These are phyloP conservation scores for Podospora bellae-mahoneyi DNA, from an alignment of 495 filamentous ascomycete genomes.

Conservation along the genomic window DNA sequence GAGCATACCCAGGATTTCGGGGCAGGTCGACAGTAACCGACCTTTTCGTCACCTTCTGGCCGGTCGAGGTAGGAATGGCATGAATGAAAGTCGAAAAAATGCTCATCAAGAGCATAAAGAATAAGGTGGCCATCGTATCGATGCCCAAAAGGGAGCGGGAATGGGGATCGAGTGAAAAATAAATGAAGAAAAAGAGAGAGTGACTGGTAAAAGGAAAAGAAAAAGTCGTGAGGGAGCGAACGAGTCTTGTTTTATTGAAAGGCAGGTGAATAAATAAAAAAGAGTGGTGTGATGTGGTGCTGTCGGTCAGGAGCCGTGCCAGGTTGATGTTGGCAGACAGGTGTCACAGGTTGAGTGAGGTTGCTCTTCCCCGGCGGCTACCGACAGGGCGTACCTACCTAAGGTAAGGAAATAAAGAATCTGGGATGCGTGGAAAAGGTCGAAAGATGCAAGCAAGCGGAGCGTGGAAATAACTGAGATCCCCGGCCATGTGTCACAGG, in stretches of 20 bases:
- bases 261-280: neutral
- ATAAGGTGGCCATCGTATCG: neutral
- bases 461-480: neutral
- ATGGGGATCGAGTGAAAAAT: neutral
- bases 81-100: neutral
- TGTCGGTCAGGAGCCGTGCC: neutral
- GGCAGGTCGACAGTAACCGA: conserved; percentile 16
- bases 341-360: neutral
- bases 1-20: conserved; percentile 21
- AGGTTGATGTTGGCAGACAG: neutral
- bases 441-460: neutral
- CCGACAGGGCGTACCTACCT: neutral
- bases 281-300: too few species aligned
- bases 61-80: neutral
- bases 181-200: neutral
- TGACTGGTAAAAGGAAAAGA: neutral
- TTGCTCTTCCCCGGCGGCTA: neutral
- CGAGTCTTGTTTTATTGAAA: neutral
- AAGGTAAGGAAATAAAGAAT: neutral
- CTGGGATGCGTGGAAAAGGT: neutral
- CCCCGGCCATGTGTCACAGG: neutral
- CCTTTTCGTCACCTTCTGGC: neutral
- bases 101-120: neutral
- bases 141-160: too few species aligned
- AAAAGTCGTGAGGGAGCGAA: neutral